phyloP scores from a whole-genome alignment of 805 yeast species.

The Monosporozyma aerobia region DNA sequence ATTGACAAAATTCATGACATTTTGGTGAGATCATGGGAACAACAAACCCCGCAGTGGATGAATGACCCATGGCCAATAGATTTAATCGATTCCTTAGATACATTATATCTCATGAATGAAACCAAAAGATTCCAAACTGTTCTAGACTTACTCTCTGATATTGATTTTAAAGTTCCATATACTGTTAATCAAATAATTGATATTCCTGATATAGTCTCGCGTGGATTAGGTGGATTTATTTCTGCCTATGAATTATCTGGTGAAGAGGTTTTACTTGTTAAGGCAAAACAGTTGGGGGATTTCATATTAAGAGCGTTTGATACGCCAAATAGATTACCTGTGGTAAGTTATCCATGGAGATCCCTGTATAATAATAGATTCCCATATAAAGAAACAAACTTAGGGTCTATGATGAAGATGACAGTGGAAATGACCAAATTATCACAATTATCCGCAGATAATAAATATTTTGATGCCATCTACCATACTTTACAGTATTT shows the following conservation, averaged over 20 bases:
- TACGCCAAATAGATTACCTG: constrained; percentile 49
- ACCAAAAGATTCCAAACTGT: constrained; percentile 33
- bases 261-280: constrained; percentile 26
- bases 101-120: constrained; percentile 39
- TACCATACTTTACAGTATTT: constrained; percentile 36
- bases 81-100: constrained; percentile 43
- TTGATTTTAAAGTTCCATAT: constrained; percentile 36
- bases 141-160: constrained; percentile 27
- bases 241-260: constrained; percentile 43
- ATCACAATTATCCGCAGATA: constrained; percentile 41
- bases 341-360: constrained; percentile 37
- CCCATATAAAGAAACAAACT: constrained; percentile 29
- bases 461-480: constrained; percentile 42
- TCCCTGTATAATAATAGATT: constrained; percentile 30
- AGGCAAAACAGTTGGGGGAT: constrained; percentile 40
- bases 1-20: neutral
- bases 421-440: constrained; percentile 45
- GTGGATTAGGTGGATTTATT: constrained; percentile 45
- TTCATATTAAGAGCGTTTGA: constrained; percentile 47
- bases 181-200: constrained; percentile 41
- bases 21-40: constrained; percentile 34
- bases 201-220: constrained; percentile 33
- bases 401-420: constrained; percentile 43
- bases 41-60: constrained; percentile 7
- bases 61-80: constrained; percentile 37